Percentiles rank a stretch among this genome's conserved stretches.
Conservation (phyloP, 352 stramenopile species). For the Phytopythium delawarense region DNA sequence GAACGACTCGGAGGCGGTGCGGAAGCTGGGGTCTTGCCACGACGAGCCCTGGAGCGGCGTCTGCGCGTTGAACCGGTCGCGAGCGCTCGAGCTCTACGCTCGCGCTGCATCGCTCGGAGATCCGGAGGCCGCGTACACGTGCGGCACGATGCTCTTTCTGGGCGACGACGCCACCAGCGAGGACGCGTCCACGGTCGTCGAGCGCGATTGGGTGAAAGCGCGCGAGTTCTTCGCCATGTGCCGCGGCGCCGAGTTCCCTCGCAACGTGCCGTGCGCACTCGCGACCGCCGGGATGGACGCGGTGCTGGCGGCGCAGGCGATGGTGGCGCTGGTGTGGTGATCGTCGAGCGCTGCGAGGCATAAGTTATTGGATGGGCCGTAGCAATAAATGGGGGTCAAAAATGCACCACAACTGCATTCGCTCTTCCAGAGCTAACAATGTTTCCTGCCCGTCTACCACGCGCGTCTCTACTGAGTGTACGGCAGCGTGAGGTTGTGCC, state of each 20-base stretch:
- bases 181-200: conserved; percentile 11
- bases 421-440: background rate
- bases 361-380: conserved; percentile 1
- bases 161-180: conserved; percentile 24
- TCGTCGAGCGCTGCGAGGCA: background rate
- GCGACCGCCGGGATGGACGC: conserved; percentile 33
- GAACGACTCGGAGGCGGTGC: conserved; percentile 72
- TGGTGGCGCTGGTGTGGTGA: background rate
- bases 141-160: conserved; percentile 48
- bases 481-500: conserved; percentile 53
- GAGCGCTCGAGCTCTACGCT: conserved; percentile 50
- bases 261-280: conserved; percentile 57
- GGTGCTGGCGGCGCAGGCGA: conserved; percentile 2
- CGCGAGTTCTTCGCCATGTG: conserved; percentile 51
- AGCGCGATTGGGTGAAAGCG: conserved; percentile 31
- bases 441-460: background rate
- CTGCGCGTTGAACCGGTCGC: conserved; percentile 44
- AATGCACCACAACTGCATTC: background rate
- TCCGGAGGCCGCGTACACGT: conserved; percentile 57
- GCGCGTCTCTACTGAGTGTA: conserved; percentile 33
- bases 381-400: background rate
- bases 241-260: conserved; percentile 43
- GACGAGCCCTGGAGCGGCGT: conserved; percentile 58
- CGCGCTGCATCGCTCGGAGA: conserved; percentile 51
- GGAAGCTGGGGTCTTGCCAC: conserved; percentile 58